phyloP scores from a whole-genome alignment of 192 early-diverging fungal species.

The Mortierella alpina region DNA sequence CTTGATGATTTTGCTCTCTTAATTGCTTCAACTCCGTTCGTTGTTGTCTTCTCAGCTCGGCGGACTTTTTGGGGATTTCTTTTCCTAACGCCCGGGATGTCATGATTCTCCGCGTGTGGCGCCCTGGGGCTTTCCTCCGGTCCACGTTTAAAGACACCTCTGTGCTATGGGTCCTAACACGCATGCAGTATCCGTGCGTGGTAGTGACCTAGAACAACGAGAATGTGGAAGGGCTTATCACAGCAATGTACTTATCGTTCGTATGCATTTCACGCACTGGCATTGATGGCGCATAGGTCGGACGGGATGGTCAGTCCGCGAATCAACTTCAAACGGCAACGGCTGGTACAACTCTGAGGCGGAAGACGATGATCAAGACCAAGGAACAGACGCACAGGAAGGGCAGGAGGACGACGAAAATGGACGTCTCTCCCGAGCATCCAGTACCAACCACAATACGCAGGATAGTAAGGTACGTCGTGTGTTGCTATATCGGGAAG shows the following conservation, averaged over 20 bases:
- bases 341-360: constrained; percentile 53
- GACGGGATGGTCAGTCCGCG: constrained; percentile 42
- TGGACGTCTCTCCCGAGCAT: constrained; percentile 55
- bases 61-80: too few relatives aligned
- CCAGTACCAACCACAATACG: constrained; percentile 30
- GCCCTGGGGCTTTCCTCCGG: too few relatives aligned
- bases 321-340: constrained; percentile 49
- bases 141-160: too few relatives aligned
- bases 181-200: too few relatives aligned
- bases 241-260: background rate
- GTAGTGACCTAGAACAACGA: too few relatives aligned
- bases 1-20: too few relatives aligned
- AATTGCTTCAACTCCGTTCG: too few relatives aligned
- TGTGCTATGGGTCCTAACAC: too few relatives aligned
- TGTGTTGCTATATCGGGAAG: background rate
- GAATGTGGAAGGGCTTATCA: too few relatives aligned
- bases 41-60: too few relatives aligned
- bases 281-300: background rate
- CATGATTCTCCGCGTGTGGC: too few relatives aligned
- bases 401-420: constrained; percentile 17
- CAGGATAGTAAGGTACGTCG: background rate
- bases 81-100: too few relatives aligned
- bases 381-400: constrained; percentile 13
- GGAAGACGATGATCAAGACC: constrained; percentile 44
- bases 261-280: background rate